phyloP scores from a whole-genome alignment of 2,329 filamentous ascomycete species.

The Apiospora pterosperma region DNA sequence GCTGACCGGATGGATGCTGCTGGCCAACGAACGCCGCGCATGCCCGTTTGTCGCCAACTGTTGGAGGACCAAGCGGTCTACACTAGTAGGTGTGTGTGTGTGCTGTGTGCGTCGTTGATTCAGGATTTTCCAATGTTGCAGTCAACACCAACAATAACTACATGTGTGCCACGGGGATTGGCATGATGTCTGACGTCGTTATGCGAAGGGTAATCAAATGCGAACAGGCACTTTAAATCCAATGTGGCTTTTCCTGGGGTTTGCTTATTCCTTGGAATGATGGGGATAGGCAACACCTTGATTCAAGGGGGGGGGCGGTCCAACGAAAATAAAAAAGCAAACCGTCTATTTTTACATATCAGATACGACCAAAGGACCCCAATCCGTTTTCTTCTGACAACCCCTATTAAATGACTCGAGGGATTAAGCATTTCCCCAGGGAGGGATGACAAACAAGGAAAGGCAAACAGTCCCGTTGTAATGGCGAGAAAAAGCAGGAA shows the following conservation, averaged over 20 bases:
- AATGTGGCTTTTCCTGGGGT: not conserved
- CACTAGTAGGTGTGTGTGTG: not conserved
- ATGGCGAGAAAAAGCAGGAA: not conserved
- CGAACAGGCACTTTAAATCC: not conserved
- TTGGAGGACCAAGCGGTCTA: not conserved
- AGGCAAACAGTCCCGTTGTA: not conserved
- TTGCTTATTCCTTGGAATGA: not conserved
- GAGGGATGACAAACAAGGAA: not conserved
- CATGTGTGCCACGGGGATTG: not conserved
- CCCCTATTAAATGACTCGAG: not conserved
- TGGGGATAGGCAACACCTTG: not conserved
- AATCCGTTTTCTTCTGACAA: not conserved
- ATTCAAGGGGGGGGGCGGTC: not conserved
- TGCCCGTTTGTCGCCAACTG: not conserved
- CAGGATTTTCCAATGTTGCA: not conserved
- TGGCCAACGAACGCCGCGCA: not conserved
- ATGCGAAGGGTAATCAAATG: not conserved
- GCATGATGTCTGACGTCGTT: constrained; percentile 1
- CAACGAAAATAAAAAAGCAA: constrained; percentile 2
- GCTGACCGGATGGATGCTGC: not conserved
- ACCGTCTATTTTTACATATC: constrained; percentile 2
- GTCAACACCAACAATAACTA: not conserved
- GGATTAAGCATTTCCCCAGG: not conserved
- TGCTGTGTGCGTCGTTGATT: not conserved
- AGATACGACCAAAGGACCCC: not conserved